phyloP scores from a whole-genome alignment of 169 alveolate species.

The Eimeria brunetti region DNA sequence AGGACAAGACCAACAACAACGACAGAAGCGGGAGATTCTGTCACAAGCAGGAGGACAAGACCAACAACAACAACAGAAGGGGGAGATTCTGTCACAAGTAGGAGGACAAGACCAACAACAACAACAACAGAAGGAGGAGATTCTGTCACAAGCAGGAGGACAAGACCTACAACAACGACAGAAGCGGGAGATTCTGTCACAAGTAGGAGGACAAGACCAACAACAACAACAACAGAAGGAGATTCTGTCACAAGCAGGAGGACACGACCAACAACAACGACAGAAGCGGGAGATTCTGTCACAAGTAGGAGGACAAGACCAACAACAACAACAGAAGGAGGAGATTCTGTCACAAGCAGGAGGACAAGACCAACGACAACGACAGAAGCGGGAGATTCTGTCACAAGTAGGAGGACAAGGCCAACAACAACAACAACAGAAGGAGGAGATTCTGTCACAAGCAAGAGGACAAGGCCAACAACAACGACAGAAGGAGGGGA shows the following conservation, averaged over 20 bases:
- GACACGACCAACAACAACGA: too few species aligned
- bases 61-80: not conserved
- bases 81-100: too few species aligned
- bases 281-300: not conserved
- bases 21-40: not conserved
- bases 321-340: not conserved
- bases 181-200: not conserved
- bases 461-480: too few species aligned
- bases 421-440: too few species aligned
- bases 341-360: not conserved
- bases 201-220: not conserved
- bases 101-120: too few species aligned
- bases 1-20: constrained; percentile 31
- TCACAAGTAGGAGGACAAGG: too few species aligned
- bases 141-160: constrained; percentile 8
- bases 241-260: not conserved
- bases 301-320: not conserved
- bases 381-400: too few species aligned
- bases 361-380: constrained; percentile 26
- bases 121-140: too few species aligned
- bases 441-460: too few species aligned
- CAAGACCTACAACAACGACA: not conserved
- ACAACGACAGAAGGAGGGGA: not conserved
- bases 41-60: not conserved
- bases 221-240: not conserved